Evolutionary conservation across 257 asterid species (phyloP), one percentile per base, ranked within the genome.

Genomic region (Gentiana dahurica): DNA sequence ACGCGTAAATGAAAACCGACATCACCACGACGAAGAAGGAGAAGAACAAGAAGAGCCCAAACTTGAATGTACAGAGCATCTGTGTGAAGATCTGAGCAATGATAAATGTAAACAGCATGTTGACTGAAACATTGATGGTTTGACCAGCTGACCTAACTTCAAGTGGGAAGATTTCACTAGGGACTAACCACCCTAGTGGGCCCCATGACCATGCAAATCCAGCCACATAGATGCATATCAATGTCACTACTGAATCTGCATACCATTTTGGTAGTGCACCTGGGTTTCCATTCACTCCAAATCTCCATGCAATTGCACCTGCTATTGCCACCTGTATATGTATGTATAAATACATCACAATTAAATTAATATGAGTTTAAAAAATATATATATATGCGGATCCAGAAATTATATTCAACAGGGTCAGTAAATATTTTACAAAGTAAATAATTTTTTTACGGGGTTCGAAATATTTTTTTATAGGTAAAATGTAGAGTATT

Each of bases 171-270:
- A 86, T 83, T 57, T 86, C 94, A 67, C 95, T 86, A 0, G 94
- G 94, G 1, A 87, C 88, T 4, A 84, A 63, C 95, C 95, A 84
- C 0, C 91, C 94, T 24, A 87, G 72, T 3, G 95, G 95, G 0
- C 95, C 95, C 95, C 95, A 87, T 49, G 95, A 87, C 94, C 91
- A 80, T 0, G 94, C 87, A 36, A 83, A 84, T 8, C 79, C 96
- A 3, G 85, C 80, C 0, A 87, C 96, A 24, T 81, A 87, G 7
- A 75, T n/a, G 45, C 96, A 87, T 7, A 87, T 84, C 6, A 87
- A 70, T n/a, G 51, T 6, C 33, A 87, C 86, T 48, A 87, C 89
- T 44, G 67, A 35, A 3, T 38, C 5, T 0, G 92, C 96, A 32
- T 77, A 87, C 87, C 85, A 74, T 36, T 73, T 71, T 0, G 89